Base-by-base conservation (phyloP, 371 early-diverging fungal species). In the Nematocida sp. region DNA sequence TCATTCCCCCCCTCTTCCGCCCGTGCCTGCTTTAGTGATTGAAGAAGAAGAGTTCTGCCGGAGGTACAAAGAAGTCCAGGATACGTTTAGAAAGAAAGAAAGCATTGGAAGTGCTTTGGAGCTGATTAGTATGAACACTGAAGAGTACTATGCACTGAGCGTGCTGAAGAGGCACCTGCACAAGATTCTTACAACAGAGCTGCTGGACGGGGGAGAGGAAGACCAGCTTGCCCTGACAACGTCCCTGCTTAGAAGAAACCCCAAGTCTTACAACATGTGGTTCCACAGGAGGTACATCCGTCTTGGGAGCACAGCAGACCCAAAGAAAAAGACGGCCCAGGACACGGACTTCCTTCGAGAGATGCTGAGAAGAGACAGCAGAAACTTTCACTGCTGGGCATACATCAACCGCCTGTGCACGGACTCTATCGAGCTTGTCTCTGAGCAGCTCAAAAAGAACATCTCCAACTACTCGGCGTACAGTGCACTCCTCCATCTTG, bases 341-440 rank as follows among this genome's bases (percentile, higher is more conserved):
- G n/a, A 41, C 11, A 41, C 43, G 43, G n/a, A 41, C n/a, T 67
- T 66, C 36, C 15, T 67, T 8, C 15, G 40, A 2, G 49, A 32
- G 34, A 40, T 63, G 3, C 53, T 65, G 1, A 23, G 54, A 15
- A 53, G 21, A 15, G 81, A 82, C 58, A 58, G 52, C 38, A 65
- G 83, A 55, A 80, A 80, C 55, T 66, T 78, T 27, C 77, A 78
- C 48, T 77, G 78, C 27, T 82, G 81, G 80, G 67, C 63, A 38
- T 77, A 82, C 53, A 56, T 62, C 25, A 34, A 70, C 17, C 25
- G 32, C 27, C 37, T 40, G 1, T 51, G 48, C 63, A 36, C 31
- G 17, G 11, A 43, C 43, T 52, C 49, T 58, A 15, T 4, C 13
- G 29, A 37, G 7, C 46, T 40, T 5, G 25, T 19, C 13, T 25